These are phyloP conservation scores for Alisma plantagoaquatica DNA, from an alignment of 106 monocot genomes.

Conservation along the genomic window DNA sequence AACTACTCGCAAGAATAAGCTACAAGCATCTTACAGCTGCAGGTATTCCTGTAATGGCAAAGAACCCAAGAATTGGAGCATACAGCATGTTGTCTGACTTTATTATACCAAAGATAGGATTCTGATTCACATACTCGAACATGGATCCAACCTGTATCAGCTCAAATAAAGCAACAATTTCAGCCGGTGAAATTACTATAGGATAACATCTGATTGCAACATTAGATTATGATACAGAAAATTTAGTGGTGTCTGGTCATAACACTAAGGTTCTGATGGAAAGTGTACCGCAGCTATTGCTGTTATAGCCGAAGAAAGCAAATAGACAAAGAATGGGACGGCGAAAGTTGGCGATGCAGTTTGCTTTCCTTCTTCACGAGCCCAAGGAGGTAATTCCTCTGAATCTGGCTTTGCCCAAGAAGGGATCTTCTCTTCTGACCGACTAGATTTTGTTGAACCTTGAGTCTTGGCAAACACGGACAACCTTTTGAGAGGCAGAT, in stretches of 20 bases:
- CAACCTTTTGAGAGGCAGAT: constrained; percentile 17
- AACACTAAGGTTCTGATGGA: too few species aligned
- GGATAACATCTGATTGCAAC: too few species aligned
- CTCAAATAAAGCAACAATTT: too few species aligned
- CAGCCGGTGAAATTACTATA: too few species aligned
- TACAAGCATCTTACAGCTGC: constrained; percentile 60
- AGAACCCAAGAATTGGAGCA: constrained; percentile 85
- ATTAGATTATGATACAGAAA: too few species aligned
- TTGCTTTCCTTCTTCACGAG: constrained; percentile 36
- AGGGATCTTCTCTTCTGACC: constrained; percentile 67
- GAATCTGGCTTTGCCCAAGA: constrained; percentile 87
- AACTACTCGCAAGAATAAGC: too few species aligned
- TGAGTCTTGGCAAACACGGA: constrained; percentile 36
- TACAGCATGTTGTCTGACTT: constrained; percentile 70
- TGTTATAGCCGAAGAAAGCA: constrained; percentile 76
- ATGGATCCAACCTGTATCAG: constrained; percentile 85
- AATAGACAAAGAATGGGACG: constrained; percentile 65
- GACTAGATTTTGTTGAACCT: constrained; percentile 53
- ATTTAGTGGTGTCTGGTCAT: too few species aligned
- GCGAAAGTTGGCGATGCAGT: constrained; percentile 27
- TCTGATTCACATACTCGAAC: constrained; percentile 81
- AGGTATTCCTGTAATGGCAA: constrained; percentile 79
- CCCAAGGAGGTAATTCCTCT: constrained; percentile 92
- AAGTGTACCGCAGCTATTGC: constrained; percentile 95
- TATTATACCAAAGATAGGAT: constrained; percentile 76